Percentiles rank a stretch among this genome's conserved stretches.
Evolutionary conservation across 176 grass and related monocot species (phyloP).

Genomic region (Zizania latifolia): DNA sequence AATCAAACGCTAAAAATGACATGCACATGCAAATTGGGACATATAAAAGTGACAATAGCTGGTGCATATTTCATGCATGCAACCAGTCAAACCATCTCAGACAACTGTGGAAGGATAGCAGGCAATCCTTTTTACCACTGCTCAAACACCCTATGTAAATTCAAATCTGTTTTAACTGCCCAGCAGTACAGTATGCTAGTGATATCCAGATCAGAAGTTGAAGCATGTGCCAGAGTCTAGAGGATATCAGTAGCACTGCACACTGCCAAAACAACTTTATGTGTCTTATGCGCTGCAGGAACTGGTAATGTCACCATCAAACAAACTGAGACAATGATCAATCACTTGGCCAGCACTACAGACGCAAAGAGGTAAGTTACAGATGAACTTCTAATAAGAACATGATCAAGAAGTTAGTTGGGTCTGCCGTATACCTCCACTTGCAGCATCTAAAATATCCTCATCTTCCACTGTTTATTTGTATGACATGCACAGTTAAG

Average conservation of each 20-base stretch:
- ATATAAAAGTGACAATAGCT: slow-evolving; percentile 30
- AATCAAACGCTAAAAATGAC: slow-evolving; percentile 13
- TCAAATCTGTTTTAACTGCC: slow-evolving; percentile 30
- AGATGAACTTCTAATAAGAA: slow-evolving; percentile 24
- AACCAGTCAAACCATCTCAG: slow-evolving; percentile 37
- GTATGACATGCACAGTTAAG: slow-evolving; percentile 1
- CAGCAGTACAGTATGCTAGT: slow-evolving; percentile 1
- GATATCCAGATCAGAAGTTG: slow-evolving; percentile 24
- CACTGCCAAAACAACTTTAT: slow-evolving; percentile 1
- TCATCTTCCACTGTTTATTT: slow-evolving; percentile 4
- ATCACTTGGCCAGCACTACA: neutral
- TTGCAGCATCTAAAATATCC: slow-evolving; percentile 17
- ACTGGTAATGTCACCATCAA: slow-evolving; percentile 21
- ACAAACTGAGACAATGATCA: slow-evolving; percentile 14
- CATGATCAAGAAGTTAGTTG: slow-evolving; percentile 7
- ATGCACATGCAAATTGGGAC: slow-evolving; percentile 22
- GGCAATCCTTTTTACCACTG: slow-evolving; percentile 8
- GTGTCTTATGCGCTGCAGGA: slow-evolving; percentile 14
- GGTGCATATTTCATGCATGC: slow-evolving; percentile 16
- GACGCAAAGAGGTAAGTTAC: neutral
- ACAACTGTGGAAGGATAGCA: slow-evolving; percentile 13
- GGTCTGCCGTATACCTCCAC: slow-evolving; percentile 26
- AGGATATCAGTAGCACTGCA: slow-evolving; percentile 1
- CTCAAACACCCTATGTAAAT: slow-evolving; percentile 7
- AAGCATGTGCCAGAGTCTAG: slow-evolving; percentile 2